These are phyloP conservation scores for Erigeron canadensis DNA, from an alignment of 129 eudicot species.

Conservation along the genomic window DNA sequence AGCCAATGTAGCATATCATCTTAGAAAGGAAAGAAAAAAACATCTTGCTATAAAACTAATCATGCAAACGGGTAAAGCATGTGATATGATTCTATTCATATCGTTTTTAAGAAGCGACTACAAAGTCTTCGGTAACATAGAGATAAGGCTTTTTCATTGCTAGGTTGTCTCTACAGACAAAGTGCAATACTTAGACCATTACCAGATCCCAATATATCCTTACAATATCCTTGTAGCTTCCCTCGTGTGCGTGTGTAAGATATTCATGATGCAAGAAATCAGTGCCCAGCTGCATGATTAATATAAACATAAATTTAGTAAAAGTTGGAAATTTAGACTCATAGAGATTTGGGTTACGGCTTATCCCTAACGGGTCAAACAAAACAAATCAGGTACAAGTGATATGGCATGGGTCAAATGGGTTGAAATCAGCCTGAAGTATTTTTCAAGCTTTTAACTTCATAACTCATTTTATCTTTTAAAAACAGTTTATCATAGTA, in stretches of 20 bases:
- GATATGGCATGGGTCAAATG: background rate
- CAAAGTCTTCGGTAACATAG: background rate
- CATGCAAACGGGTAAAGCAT: background rate
- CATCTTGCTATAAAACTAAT: background rate
- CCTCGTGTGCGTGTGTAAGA: conserved; percentile 14
- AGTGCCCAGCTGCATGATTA: background rate
- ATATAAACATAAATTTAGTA: background rate
- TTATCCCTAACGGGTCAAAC: background rate
- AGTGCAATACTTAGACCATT: conserved; percentile 11
- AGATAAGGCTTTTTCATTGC: conserved; percentile 8
- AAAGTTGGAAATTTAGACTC: background rate
- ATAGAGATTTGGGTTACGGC: background rate
- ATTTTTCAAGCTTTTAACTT: background rate
- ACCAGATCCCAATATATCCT: conserved; percentile 4
- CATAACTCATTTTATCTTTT: background rate
- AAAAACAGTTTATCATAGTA: background rate
- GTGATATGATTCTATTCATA: conserved; percentile 7
- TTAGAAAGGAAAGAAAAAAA: background rate
- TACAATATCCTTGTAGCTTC: background rate
- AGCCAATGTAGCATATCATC: background rate
- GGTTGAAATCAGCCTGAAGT: background rate
- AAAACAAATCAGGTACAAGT: background rate
- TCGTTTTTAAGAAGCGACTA: conserved; percentile 11
- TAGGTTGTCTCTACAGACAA: conserved; percentile 9
- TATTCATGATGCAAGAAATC: background rate